Evolutionary conservation across 2,329 filamentous ascomycete species (phyloP).

Genomic region (Blastomyces emzantsi): DNA sequence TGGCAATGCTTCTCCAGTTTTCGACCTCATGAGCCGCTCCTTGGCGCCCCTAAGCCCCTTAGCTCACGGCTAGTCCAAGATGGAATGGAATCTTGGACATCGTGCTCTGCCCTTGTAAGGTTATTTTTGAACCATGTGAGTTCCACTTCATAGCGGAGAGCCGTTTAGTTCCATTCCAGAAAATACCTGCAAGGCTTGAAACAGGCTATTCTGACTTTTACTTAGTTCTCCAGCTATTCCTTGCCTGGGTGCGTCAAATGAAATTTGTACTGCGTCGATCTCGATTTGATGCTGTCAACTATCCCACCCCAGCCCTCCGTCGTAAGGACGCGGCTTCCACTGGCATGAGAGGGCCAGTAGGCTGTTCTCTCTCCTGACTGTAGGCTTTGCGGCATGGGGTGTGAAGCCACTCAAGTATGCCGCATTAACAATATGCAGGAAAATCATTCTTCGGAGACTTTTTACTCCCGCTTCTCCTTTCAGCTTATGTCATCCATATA

Average conservation of each 20-base stretch:
- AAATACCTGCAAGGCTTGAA: neutral
- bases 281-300: constrained; percentile 1
- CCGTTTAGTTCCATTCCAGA: neutral
- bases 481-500: neutral
- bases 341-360: neutral
- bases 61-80: neutral
- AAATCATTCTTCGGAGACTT: neutral
- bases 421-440: neutral
- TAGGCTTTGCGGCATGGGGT: neutral
- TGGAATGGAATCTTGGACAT: neutral
- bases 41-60: neutral
- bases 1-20: no score
- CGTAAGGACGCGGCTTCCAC: neutral
- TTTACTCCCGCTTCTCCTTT: neutral
- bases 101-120: neutral
- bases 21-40: neutral
- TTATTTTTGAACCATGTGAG: neutral
- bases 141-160: no score
- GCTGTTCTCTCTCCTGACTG: neutral
- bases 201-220: neutral
- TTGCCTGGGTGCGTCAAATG: neutral
- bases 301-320: neutral
- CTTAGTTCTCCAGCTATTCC: neutral
- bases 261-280: neutral
- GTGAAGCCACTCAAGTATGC: neutral